Evolutionary conservation across 1,284 basidiomycete genomes (phyloP).

Genomic region (Agaricales sp.): DNA sequence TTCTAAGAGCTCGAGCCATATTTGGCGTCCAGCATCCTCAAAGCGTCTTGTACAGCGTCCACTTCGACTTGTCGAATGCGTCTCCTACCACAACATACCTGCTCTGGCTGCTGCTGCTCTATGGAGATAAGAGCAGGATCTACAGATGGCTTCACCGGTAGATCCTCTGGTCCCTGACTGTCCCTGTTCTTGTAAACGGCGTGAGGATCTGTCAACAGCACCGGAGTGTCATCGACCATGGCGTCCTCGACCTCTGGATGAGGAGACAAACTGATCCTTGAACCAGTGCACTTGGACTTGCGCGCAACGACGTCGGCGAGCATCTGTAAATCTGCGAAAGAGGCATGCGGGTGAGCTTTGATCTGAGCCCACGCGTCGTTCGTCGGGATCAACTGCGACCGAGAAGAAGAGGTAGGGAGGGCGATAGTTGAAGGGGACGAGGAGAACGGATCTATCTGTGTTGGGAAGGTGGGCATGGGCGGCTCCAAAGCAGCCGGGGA

Average conservation of each 20-base stretch:
- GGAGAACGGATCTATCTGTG: constrained; percentile 20
- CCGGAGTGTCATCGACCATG: constrained; percentile 30
- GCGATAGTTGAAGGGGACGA: constrained; percentile 13
- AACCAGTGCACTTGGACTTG: constrained; percentile 68
- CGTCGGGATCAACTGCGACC: constrained; percentile 58
- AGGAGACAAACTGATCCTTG: constrained; percentile 57
- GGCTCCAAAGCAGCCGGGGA: constrained; percentile 12
- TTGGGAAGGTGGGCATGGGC: constrained; percentile 11
- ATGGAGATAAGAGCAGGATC: constrained; percentile 29
- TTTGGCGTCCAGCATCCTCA: constrained; percentile 68
- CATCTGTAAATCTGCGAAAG: constrained; percentile 71
- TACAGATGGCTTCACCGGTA: background rate
- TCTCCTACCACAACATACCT: constrained; percentile 49
- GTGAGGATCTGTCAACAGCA: constrained; percentile 42
- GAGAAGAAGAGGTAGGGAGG: constrained; percentile 9
- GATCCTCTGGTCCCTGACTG: background rate
- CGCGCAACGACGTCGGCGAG: constrained; percentile 85
- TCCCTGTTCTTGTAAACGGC: constrained; percentile 36
- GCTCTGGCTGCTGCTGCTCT: constrained; percentile 48
- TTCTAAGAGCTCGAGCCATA: constrained; percentile 22
- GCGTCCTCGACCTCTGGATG: constrained; percentile 36
- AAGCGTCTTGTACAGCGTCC: constrained; percentile 69
- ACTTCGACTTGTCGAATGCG: constrained; percentile 65
- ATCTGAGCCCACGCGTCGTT: constrained; percentile 80
- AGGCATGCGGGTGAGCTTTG: constrained; percentile 82